Percentiles rank a stretch among this genome's conserved stretches.
phyloP scores from a whole-genome alignment of 2,329 filamentous ascomycete genomes.

The Diplodia seriata region DNA sequence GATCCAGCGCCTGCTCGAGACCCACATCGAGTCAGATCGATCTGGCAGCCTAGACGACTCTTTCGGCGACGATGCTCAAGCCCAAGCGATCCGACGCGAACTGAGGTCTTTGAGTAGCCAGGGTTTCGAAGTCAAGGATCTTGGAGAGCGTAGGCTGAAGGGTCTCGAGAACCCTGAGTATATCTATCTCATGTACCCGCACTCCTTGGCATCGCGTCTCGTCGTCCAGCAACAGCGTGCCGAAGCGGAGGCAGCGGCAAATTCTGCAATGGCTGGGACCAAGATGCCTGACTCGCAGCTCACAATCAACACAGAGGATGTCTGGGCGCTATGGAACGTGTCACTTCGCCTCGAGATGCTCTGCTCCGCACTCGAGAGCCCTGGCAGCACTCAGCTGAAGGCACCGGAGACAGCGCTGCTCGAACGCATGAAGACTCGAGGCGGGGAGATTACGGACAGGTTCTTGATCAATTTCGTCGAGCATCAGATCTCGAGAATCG shows the following conservation, averaged over 20 bases:
- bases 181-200: conserved; percentile 94
- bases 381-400: conserved; percentile 68
- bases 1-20: conserved; percentile 88
- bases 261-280: conserved; percentile 62
- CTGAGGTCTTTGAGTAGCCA: conserved; percentile 85
- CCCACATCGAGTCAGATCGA: conserved; percentile 84
- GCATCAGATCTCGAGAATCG: conserved; percentile 93
- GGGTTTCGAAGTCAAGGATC: conserved; percentile 95
- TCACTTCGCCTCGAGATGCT: conserved; percentile 91
- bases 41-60: conserved; percentile 75
- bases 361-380: conserved; percentile 83
- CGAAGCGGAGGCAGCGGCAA: conserved; percentile 54
- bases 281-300: conserved; percentile 69
- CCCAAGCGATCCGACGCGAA: conserved; percentile 83
- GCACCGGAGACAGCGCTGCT: conserved; percentile 83
- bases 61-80: conserved; percentile 76
- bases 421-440: conserved; percentile 73
- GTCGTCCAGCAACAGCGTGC: conserved; percentile 67
- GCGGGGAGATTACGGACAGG: conserved; percentile 85
- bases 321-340: conserved; percentile 90
- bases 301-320: conserved; percentile 80
- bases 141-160: conserved; percentile 94
- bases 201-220: conserved; percentile 81
- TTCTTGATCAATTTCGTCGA: conserved; percentile 91
- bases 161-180: conserved; percentile 96